Percentiles rank a stretch among this genome's conserved stretches.
Conservation (phyloP, 2,329 filamentous ascomycete species). For the Westerdykella aurantiaca region DNA sequence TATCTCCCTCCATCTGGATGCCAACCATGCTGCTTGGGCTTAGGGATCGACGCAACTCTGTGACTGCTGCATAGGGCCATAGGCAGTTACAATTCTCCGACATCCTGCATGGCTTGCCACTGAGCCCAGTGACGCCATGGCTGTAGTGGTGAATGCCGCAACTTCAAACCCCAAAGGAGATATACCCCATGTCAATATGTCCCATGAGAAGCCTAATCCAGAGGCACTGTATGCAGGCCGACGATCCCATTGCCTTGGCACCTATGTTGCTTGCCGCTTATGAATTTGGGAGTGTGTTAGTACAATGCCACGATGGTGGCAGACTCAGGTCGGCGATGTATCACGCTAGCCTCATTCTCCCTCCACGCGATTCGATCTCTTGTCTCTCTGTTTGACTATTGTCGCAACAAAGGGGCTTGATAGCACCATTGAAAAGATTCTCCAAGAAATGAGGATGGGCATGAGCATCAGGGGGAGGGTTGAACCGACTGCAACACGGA, state of each 20-base stretch:
- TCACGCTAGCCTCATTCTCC: constrained; percentile 4
- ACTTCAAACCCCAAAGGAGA: too few relatives aligned
- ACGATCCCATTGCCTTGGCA: constrained; percentile 12
- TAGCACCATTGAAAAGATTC: constrained; percentile 13
- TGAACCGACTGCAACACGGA: neutral
- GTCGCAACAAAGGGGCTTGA: constrained; percentile 18
- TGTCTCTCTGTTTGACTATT: constrained; percentile 10
- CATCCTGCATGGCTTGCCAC: too few relatives aligned
- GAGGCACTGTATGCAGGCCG: constrained; percentile 1
- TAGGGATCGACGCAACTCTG: too few relatives aligned
- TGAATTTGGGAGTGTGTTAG: constrained; percentile 1
- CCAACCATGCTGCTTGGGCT: too few relatives aligned
- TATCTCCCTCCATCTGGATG: too few relatives aligned
- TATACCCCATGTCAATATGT: too few relatives aligned
- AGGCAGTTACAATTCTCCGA: too few relatives aligned
- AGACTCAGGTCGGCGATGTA: constrained; percentile 6
- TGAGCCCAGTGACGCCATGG: too few relatives aligned
- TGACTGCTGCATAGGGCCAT: too few relatives aligned
- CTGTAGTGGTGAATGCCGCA: too few relatives aligned
- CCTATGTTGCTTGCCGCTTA: constrained; percentile 1
- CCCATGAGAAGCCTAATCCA: too few relatives aligned
- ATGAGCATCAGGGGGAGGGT: neutral
- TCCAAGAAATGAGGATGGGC: constrained; percentile 14
- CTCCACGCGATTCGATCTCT: constrained; percentile 15
- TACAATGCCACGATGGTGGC: neutral